These are phyloP conservation scores for Corynascus novoguineensis DNA, from an alignment of 495 filamentous ascomycete genomes.

Conservation along the genomic window DNA sequence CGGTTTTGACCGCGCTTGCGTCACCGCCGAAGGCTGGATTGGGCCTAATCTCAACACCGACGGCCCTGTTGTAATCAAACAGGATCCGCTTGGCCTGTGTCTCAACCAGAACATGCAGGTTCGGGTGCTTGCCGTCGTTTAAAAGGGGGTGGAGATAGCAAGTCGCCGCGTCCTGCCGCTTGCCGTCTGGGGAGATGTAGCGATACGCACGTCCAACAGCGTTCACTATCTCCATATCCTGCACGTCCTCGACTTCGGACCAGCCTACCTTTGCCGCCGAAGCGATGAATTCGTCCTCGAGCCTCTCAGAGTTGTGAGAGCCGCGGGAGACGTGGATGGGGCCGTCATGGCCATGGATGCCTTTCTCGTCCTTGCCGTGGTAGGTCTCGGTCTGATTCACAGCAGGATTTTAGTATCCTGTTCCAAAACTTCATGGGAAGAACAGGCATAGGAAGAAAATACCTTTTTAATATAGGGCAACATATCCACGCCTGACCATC, in stretches of 20 bases:
- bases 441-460: background rate
- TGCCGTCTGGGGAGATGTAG: constrained; percentile 37
- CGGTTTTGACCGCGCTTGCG: constrained; percentile 16
- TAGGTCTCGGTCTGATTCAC: constrained; percentile 47
- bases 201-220: constrained; percentile 31
- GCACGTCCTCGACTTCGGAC: constrained; percentile 37
- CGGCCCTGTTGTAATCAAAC: constrained; percentile 43
- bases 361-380: constrained; percentile 28
- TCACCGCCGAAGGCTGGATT: constrained; percentile 26
- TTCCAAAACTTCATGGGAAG: no score
- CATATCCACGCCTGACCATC: constrained; percentile 49
- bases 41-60: constrained; percentile 39
- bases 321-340: constrained; percentile 47
- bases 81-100: constrained; percentile 45
- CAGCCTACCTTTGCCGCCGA: constrained; percentile 41
- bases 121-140: constrained; percentile 40
- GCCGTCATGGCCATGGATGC: constrained; percentile 43
- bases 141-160: constrained; percentile 43
- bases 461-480: constrained; percentile 52
- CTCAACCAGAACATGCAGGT: constrained; percentile 49
- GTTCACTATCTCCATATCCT: constrained; percentile 34
- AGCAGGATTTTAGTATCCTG: background rate
- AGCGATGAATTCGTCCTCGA: constrained; percentile 42
- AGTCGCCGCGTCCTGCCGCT: constrained; percentile 43
- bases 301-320: constrained; percentile 22